A percentile compares a stretch with the other conserved stretches of the same genome.
Evolutionary conservation across 1,284 basidiomycete genomes (phyloP).

Genomic region (Malassezia sympodialis): DNA sequence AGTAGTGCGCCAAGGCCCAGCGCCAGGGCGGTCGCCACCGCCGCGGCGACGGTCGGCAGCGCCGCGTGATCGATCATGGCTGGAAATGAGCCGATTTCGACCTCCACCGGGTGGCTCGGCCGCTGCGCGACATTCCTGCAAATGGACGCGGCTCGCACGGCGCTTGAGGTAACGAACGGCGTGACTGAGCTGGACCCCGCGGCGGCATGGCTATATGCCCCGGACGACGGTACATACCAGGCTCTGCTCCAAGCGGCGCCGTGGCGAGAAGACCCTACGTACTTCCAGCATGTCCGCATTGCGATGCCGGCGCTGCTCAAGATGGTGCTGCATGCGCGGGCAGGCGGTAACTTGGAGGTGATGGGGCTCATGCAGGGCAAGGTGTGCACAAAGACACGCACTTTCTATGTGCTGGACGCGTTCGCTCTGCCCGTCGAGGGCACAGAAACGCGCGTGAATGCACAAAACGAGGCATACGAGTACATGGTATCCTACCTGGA

Average conservation of each 20-base stretch:
- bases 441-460: slow-evolving; percentile 97
- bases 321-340: slow-evolving; percentile 98
- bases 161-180: slow-evolving; percentile 74
- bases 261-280: slow-evolving; percentile 81
- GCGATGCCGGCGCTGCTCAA: slow-evolving; percentile 92
- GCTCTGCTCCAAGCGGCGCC: slow-evolving; percentile 63
- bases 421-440: slow-evolving; percentile 95
- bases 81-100: slow-evolving; percentile 6
- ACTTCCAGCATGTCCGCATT: slow-evolving; percentile 88
- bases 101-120: too few relatives aligned
- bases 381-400: slow-evolving; percentile 70
- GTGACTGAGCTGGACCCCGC: slow-evolving; percentile 49
- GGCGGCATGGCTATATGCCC: slow-evolving; percentile 49
- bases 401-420: slow-evolving; percentile 72
- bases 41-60: neutral
- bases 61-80: neutral
- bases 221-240: slow-evolving; percentile 64
- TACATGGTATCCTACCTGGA: slow-evolving; percentile 93
- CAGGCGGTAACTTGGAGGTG: slow-evolving; percentile 92
- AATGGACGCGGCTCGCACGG: slow-evolving; percentile 57
- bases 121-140: too few relatives aligned
- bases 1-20: neutral
- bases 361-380: slow-evolving; percentile 99
- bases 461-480: slow-evolving; percentile 88
- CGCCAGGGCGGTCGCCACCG: neutral